Conservation (phyloP, 345 rosid species). For the Litchi chinensis region DNA sequence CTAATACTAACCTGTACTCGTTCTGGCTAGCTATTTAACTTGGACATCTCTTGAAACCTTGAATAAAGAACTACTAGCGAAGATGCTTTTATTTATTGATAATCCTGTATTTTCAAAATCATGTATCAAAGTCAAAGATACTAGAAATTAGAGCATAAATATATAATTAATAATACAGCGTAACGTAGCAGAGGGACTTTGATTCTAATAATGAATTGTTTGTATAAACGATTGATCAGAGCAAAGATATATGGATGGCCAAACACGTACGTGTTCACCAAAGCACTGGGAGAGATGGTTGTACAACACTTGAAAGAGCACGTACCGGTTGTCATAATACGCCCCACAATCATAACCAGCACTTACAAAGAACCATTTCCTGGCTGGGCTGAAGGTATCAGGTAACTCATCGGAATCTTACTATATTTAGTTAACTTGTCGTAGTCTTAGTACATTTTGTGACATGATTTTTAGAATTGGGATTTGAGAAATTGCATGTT, state of each 20-base stretch:
- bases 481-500: background rate
- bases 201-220: no score
- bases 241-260: constrained; percentile 84
- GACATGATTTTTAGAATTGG: background rate
- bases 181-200: no score
- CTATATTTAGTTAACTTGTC: no score
- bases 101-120: no score
- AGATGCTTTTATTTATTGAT: no score
- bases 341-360: constrained; percentile 76
- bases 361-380: constrained; percentile 79
- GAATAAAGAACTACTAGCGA: no score
- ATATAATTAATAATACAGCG: no score
- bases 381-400: constrained; percentile 85
- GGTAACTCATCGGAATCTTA: constrained; percentile 26
- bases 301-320: constrained; percentile 45
- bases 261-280: constrained; percentile 80
- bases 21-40: no score
- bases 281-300: constrained; percentile 91
- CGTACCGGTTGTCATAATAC: constrained; percentile 51
- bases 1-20: no score
- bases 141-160: background rate
- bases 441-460: no score
- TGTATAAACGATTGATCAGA: constrained; percentile 32
- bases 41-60: background rate
- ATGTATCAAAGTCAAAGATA: no score